These are phyloP conservation scores for Amanita polypyramis DNA, from an alignment of 768 basidiomycete genomes.

Conservation along the genomic window DNA sequence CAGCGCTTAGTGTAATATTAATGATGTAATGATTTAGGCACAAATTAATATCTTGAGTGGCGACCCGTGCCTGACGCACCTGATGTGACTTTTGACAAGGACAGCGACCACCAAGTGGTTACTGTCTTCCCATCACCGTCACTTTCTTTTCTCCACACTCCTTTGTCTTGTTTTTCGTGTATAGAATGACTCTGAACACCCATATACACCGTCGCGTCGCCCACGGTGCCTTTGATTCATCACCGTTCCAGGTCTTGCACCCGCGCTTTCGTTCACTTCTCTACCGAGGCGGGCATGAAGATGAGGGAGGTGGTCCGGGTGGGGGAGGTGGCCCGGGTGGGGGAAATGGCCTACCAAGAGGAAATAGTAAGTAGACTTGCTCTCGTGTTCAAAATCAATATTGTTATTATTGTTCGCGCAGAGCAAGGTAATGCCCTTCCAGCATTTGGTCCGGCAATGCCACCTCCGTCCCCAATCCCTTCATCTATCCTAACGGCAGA, in stretches of 20 bases:
- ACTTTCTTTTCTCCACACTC: conserved; percentile 2
- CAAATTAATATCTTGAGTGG: not conserved
- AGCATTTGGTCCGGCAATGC: not conserved
- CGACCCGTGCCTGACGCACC: not conserved
- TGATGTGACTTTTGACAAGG: not conserved
- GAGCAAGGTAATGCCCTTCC: not conserved
- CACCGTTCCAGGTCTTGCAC: not conserved
- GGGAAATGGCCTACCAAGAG: too few species aligned
- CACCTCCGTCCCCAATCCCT: not conserved
- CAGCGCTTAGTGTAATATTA: not conserved
- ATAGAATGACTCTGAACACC: not conserved
- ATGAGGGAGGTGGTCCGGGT: too few species aligned
- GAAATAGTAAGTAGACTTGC: too few species aligned
- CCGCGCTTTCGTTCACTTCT: not conserved
- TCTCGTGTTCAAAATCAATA: too few species aligned
- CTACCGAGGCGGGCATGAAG: not conserved
- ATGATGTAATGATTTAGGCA: not conserved
- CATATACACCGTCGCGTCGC: not conserved
- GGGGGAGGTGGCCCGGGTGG: too few species aligned
- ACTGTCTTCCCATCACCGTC: not conserved
- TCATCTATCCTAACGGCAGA: not conserved
- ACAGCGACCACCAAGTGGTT: not conserved
- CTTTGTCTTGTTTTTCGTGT: not conserved
- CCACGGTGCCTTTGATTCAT: not conserved
- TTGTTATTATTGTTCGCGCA: too few species aligned